A percentile compares a stretch with the other conserved stretches of the same genome.
phyloP scores from a whole-genome alignment of 1,284 basidiomycete species.

The Meripilus lineatus region DNA sequence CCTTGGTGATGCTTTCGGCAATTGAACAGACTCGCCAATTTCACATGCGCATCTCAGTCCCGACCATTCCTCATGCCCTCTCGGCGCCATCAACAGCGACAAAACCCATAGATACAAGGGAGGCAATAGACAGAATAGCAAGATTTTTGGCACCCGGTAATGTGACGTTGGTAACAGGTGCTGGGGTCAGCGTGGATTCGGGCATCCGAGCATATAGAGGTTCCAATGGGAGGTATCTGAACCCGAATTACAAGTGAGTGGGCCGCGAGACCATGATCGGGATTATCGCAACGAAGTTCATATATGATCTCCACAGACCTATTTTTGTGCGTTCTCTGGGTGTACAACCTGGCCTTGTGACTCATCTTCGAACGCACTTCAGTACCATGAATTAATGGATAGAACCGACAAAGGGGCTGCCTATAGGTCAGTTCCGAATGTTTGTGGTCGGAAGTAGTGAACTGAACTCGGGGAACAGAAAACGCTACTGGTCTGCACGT shows the following conservation, averaged over 20 bases:
- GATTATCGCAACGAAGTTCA: not conserved
- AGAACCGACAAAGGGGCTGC: conserved; percentile 56
- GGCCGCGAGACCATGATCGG: not conserved
- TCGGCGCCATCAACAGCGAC: conserved; percentile 29
- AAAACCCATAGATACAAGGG: conserved; percentile 41
- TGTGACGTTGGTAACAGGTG: conserved; percentile 77
- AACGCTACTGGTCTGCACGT: no score
- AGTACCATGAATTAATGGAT: conserved; percentile 83
- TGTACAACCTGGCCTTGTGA: conserved; percentile 7
- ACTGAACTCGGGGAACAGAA: no score
- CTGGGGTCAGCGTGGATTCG: conserved; percentile 89
- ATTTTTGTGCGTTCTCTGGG: conserved; percentile 41
- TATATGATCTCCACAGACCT: conserved; percentile 35
- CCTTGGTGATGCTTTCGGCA: no score
- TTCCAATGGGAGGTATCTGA: conserved; percentile 80
- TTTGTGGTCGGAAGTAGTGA: no score
- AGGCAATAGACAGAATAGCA: conserved; percentile 62
- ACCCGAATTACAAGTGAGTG: conserved; percentile 85
- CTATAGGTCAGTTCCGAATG: conserved; percentile 49
- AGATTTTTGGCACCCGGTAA: conserved; percentile 66
- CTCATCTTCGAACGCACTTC: conserved; percentile 16
- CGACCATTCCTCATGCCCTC: conserved; percentile 63
- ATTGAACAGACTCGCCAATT: not conserved
- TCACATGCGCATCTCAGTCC: conserved; percentile 76
- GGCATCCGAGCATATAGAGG: conserved; percentile 89